Evolutionary conservation across 2,329 filamentous ascomycete species (phyloP), one percentile per base, ranked within the genome.

Genomic region (Penicillium sp.): DNA sequence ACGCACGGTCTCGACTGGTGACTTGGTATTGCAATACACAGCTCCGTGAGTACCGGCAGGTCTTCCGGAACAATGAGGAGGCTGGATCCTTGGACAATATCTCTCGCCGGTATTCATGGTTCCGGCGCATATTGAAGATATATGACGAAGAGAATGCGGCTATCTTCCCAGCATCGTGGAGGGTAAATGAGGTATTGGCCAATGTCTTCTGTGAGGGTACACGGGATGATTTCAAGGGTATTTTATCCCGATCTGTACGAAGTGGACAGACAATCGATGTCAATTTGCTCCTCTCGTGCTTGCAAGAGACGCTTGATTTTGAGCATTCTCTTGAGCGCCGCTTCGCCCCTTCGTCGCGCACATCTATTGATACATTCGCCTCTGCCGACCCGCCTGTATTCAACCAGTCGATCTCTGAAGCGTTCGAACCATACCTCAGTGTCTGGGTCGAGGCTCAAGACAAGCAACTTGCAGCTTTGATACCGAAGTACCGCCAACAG

Each of bases 21-120:
- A 94, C 89, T 11, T 99, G 94, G 94, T 99, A 99, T 72, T 91
- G 96, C 76, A 99, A 99, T 71, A 97, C 94, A 2, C 90, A 97
- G 76, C 79, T 99, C 62, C 85, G 94, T 47, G 94, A 99, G 76
- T 99, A 99, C 71, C 84, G 94, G 50, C 91, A 96, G 69, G 90
- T 99, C 0, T 99, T 99, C 74, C 84, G 92, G 38, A 93, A 93
- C 36, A 97, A 94, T 67, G 94, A 99, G 70, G 94, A 99, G 77
- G 94, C 94, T 5, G 94, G 93, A 7, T 96, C 88, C 58, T 76
- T 99, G 69, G 94, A 99, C 80, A 99, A 99, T 67, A 99, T 99
- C 58, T 91, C 92, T 5, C 84, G 94, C 58, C 82, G 94, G 61
- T 99, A 97, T 72, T 89, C 92, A 6, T 99, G 94, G 94, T 96